Evolutionary conservation across 495 filamentous ascomycete species (phyloP), one percentile per base, ranked within the genome.

Genomic region (Penicillium manginii): DNA sequence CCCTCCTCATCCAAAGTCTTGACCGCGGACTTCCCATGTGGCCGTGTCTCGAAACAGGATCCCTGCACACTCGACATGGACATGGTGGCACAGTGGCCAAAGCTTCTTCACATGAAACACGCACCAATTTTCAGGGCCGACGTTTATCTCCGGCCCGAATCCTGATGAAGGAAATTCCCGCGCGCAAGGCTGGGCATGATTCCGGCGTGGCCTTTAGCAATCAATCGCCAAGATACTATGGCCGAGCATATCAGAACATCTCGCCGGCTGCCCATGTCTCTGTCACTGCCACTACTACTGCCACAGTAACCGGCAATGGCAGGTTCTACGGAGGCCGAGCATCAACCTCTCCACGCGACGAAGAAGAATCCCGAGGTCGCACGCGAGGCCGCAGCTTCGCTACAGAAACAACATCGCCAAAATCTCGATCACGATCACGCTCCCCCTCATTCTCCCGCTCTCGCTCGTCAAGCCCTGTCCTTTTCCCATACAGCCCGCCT

Each of bases 401-500:
- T 23, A 56, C 51, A 39, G 59, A 60, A 17, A 42, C 54, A 8
- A 50, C 53, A 0, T 60, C 57, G 14, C 35, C 35, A 10, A 37
- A 51, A 6, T 55, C 52, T 0, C 50, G 42, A 5, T 33, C 32
- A 1, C 33, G 26, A 31, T 40, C 54, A 0, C 59, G 57, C 19
- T 62, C 65, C 10, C 48, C 26, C 26, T 29, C 26, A 29, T 29
- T 48, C 32, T 46, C 54, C 4, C 62, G 62, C n/a, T 62, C 65
- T 15, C 51, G 52, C n/a, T 60, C 61, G 4, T 39, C 58, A 2
- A 68, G 65, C 21, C 55, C 52, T 2, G 53, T 32, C 1, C 39
- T 58, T 21, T 70, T 64, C 56, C 65, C 60, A 17, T 68, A 68
- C 57, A 68, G 62, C 18, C 67, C 67, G 14, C 60, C 62, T 1